These are phyloP conservation scores for Jackrogersella multiformis DNA, from an alignment of 495 filamentous ascomycete genomes.

Conservation along the genomic window DNA sequence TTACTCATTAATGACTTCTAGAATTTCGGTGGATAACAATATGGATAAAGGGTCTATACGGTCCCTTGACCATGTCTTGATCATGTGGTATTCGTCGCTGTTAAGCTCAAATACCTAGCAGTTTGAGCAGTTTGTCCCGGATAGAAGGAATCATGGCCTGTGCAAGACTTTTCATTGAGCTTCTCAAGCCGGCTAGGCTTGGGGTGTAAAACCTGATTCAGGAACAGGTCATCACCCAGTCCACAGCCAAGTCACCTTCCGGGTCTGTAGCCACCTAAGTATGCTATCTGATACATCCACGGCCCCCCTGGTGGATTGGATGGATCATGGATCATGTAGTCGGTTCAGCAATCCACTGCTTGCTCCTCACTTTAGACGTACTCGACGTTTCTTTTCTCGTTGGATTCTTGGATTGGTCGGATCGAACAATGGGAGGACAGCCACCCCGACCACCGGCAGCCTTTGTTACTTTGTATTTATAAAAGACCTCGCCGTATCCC, in stretches of 20 bases:
- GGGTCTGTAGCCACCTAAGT: not conserved
- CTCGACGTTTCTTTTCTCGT: conserved; percentile 24
- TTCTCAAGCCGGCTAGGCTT: conserved; percentile 8
- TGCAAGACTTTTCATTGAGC: conserved; percentile 11
- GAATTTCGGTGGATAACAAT: conserved; percentile 25
- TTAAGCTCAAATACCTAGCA: conserved; percentile 6
- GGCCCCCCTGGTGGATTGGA: conserved; percentile 31
- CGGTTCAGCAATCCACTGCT: conserved; percentile 14
- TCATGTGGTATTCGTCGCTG: conserved; percentile 9
- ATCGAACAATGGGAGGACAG: conserved; percentile 25
- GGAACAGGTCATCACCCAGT: conserved; percentile 32
- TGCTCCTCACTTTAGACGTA: conserved; percentile 17
- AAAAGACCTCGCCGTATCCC: conserved; percentile 28
- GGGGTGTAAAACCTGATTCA: conserved; percentile 24
- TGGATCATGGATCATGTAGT: conserved; percentile 32
- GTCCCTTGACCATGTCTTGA: conserved; percentile 12
- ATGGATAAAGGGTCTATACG: conserved; percentile 14
- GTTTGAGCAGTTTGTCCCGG: conserved; percentile 8
- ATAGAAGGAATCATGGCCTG: conserved; percentile 12
- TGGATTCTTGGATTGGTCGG: conserved; percentile 22
- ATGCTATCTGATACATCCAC: conserved; percentile 33
- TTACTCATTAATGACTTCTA: conserved; percentile 20
- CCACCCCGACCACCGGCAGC: conserved; percentile 7
- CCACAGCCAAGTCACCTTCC: conserved; percentile 10
- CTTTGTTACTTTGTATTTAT: conserved; percentile 37